Percentiles rank a stretch among this genome's conserved stretches.
Conservation (phyloP, 169 alveolate species). For the Miamiensis avidus region DNA sequence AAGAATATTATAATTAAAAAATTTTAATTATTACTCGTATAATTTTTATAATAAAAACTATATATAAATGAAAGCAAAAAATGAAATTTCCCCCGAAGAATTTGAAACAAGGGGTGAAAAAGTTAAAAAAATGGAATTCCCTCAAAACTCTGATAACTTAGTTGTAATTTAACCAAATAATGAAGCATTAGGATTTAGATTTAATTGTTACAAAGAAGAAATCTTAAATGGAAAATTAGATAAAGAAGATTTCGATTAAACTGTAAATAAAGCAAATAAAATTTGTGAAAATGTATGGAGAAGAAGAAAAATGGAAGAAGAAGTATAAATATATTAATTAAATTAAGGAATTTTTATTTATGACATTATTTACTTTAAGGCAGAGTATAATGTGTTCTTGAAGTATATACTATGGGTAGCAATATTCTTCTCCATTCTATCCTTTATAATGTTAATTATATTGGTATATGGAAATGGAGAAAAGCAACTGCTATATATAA, state of each 20-base stretch:
- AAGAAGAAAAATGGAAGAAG: background rate
- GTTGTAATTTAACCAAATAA: constrained; percentile 7
- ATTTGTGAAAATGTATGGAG: constrained; percentile 5
- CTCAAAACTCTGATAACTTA: background rate
- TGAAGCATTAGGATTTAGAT: constrained; percentile 30
- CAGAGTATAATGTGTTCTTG: background rate
- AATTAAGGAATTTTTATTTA: no score
- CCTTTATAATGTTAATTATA: background rate
- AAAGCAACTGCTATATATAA: no score
- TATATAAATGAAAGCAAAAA: no score
- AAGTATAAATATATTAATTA: background rate
- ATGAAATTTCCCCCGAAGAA: background rate
- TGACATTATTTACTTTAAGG: background rate
- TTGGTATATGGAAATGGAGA: background rate
- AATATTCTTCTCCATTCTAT: background rate
- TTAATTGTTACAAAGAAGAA: constrained; percentile 2
- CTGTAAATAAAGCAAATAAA: constrained; percentile 1
- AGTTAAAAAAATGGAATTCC: background rate
- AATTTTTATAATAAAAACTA: no score
- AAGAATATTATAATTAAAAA: no score
- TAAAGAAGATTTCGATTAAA: constrained; percentile 1
- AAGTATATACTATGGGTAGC: background rate
- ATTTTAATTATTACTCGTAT: no score
- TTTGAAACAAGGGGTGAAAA: constrained; percentile 8
- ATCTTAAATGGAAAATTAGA: background rate